Evolutionary conservation across 495 filamentous ascomycete species (phyloP).

Genomic region (Xanthoparmelia taractica): DNA sequence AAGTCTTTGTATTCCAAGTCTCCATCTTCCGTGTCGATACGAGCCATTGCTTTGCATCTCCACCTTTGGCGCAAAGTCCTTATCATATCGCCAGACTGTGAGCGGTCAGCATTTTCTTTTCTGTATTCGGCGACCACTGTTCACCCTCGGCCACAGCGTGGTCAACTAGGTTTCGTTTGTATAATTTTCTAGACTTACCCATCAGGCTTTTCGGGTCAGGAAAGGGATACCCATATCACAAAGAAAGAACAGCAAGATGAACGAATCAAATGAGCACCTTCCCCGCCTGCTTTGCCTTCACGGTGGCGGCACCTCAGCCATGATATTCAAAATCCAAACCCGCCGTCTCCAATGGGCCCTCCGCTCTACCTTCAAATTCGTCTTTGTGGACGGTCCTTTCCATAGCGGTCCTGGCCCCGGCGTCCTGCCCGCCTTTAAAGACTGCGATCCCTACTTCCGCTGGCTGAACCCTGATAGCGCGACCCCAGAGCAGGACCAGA

Average conservation of each 20-base stretch:
- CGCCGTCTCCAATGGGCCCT: slow-evolving; percentile 22
- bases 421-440: slow-evolving; percentile 33
- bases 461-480: slow-evolving; percentile 24
- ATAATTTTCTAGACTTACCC: too few species aligned
- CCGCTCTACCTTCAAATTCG: slow-evolving; percentile 26
- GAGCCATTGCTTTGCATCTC: not conserved
- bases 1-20: not conserved
- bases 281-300: slow-evolving; percentile 26
- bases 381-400: slow-evolving; percentile 32
- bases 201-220: not conserved
- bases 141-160: not conserved
- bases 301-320: slow-evolving; percentile 25
- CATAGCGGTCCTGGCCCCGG: slow-evolving; percentile 29
- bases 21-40: not conserved
- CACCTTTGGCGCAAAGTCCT: not conserved
- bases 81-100: not conserved
- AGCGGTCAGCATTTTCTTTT: not conserved
- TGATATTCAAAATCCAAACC: slow-evolving; percentile 23
- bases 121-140: not conserved
- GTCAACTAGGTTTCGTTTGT: not conserved
- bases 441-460: slow-evolving; percentile 28
- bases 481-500: slow-evolving; percentile 11
- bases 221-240: not conserved
- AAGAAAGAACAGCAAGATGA: not conserved
- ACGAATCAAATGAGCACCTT: slow-evolving; percentile 11